phyloP scores from a whole-genome alignment of 345 rosid species.

The Bretschneidera sinensis region DNA sequence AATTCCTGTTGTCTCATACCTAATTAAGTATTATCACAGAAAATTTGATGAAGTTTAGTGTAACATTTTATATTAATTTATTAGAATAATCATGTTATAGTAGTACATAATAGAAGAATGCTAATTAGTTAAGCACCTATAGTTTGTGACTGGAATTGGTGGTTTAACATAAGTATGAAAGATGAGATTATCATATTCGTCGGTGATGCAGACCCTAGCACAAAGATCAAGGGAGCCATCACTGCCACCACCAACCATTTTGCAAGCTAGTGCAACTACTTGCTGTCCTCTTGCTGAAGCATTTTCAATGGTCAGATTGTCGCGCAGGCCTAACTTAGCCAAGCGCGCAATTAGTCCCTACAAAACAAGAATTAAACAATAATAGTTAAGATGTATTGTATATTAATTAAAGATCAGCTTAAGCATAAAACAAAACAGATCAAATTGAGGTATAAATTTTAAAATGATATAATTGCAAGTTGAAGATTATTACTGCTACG shows the following conservation, averaged over 20 bases:
- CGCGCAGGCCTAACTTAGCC: constrained; percentile 63
- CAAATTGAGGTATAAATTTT: background rate
- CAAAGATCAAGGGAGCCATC: constrained; percentile 81
- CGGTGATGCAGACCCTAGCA: constrained; percentile 74
- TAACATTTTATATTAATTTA: background rate
- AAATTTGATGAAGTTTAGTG: background rate
- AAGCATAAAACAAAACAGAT: background rate
- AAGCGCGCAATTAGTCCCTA: constrained; percentile 53
- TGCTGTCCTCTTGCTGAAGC: constrained; percentile 40
- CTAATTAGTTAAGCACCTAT: constrained; percentile 33
- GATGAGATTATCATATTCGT: constrained; percentile 65
- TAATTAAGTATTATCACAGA: constrained; percentile 6
- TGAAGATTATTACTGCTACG: constrained; percentile 25
- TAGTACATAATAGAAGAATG: background rate
- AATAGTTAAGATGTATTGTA: too few relatives aligned
- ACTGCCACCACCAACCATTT: constrained; percentile 93
- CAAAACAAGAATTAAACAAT: background rate
- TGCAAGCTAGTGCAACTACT: constrained; percentile 77
- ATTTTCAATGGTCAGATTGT: constrained; percentile 42
- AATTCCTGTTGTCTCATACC: constrained; percentile 82
- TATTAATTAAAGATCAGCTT: too few relatives aligned
- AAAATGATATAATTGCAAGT: background rate
- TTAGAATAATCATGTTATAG: background rate
- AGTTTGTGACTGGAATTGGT: constrained; percentile 61
- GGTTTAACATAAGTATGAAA: constrained; percentile 84